Base-by-base conservation (phyloP, 768 basidiomycete genomes). In the Ramaria sp. region DNA sequence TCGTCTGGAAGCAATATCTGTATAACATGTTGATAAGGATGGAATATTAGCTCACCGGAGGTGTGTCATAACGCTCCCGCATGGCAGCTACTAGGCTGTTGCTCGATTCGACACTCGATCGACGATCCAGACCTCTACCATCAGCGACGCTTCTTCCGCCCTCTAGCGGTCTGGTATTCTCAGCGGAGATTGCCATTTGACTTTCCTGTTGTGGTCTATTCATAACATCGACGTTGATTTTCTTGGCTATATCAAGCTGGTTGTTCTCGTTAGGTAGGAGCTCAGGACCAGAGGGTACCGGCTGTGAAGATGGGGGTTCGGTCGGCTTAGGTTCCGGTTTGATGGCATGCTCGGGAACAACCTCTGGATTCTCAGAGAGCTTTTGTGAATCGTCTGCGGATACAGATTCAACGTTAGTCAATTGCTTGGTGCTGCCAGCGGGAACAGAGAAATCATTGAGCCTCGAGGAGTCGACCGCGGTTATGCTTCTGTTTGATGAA, bases 81-180 rank as follows among this genome's bases (percentile, higher is more conserved):
- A 90, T 79, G 1, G 78, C 78, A 41, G 85, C 82, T 43, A 89
- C 85, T 24, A 83, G 67, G 60, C 77, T 80, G 12, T 76, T 72
- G 5, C 72, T 73, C 2, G 79, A 78, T 43, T 82, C 79, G 20
- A 65, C 71, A 57, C 77, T 73, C 49, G 82, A 78, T 3, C 79
- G 60, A 15, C 62, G 34, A 51, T 66, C 63, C 38, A 63, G 56
- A 67, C 71, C 4, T 61, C 55, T 59, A 55, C 71, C 70, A 27
- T 2, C 39, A 68, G 58, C 22, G 63, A 65, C 55, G 44, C 20
- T 50, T 32, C 39, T 22, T 41, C 20, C n/a, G 2, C n/a, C 16
- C 18, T 16, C 45, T 47, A 8, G 16, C 13, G 45, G 45, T 27
- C 24, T 8, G 45, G 25, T 12, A 24, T 42, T 69, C 64, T 6